Conservation (phyloP, 345 rosid species). For the Hypericum androsaemum region DNA sequence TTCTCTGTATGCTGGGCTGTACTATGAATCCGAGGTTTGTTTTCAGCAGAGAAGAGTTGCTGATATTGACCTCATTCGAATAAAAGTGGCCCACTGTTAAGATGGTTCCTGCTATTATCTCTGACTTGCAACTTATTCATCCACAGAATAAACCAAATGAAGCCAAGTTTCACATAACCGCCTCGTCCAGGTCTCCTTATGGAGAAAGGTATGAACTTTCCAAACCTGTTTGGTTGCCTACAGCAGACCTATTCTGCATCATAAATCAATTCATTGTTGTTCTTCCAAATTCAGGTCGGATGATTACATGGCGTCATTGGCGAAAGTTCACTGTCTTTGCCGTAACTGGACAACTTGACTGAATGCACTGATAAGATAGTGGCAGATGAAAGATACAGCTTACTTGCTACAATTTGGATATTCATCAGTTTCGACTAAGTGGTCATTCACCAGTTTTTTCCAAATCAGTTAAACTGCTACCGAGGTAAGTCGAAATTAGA, state of each 20-base stretch:
- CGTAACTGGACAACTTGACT: conserved; percentile 45
- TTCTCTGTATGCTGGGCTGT: conserved; percentile 72
- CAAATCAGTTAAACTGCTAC: too few relatives aligned
- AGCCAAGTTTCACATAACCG: conserved; percentile 50
- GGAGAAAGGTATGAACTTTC: conserved; percentile 51
- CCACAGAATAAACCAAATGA: conserved; percentile 53
- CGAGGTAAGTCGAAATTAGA: too few relatives aligned
- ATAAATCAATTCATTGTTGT: neutral
- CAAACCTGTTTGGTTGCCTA: too few relatives aligned
- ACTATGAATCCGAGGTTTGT: conserved; percentile 71
- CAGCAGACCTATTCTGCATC: neutral
- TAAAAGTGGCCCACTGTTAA: too few relatives aligned
- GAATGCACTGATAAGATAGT: too few relatives aligned
- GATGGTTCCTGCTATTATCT: neutral
- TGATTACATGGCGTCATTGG: conserved; percentile 86
- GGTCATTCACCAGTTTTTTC: too few relatives aligned
- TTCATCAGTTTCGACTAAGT: too few relatives aligned
- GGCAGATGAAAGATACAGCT: too few relatives aligned
- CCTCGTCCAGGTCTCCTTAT: conserved; percentile 55
- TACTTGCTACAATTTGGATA: too few relatives aligned
- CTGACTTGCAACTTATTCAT: neutral
- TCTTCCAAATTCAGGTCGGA: conserved; percentile 50
- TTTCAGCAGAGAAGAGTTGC: too few relatives aligned
- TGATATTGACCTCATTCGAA: too few relatives aligned
- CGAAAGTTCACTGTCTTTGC: conserved; percentile 70